A percentile compares a stretch with the other conserved stretches of the same genome.
These are phyloP conservation scores for Botryotinia globosa DNA, from an alignment of 2,329 filamentous ascomycete species.

Conservation along the genomic window DNA sequence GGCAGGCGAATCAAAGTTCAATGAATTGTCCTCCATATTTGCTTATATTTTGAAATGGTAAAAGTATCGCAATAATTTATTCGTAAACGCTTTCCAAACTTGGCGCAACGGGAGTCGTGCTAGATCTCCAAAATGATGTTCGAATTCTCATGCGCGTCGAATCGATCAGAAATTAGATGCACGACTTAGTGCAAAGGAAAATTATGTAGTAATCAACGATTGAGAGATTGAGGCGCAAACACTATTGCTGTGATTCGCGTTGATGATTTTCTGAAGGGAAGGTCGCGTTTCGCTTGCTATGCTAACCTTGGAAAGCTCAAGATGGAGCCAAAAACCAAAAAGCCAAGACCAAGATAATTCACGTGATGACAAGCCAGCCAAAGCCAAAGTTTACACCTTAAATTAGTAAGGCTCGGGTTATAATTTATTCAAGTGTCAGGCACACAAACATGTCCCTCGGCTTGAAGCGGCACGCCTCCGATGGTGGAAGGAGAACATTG, in stretches of 20 bases:
- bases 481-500: slow-evolving; percentile 14
- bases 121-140: slow-evolving; percentile 23
- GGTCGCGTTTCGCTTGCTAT: slow-evolving; percentile 18
- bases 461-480: slow-evolving; percentile 16
- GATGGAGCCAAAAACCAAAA: slow-evolving; percentile 17
- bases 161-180: not conserved
- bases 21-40: slow-evolving; percentile 57
- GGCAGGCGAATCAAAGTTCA: slow-evolving; percentile 56
- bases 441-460: slow-evolving; percentile 12
- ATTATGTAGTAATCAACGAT: slow-evolving; percentile 9
- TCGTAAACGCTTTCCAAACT: slow-evolving; percentile 13
- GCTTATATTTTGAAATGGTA: slow-evolving; percentile 21
- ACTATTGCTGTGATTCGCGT: slow-evolving; percentile 18
- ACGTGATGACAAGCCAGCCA: slow-evolving; percentile 5
- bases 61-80: slow-evolving; percentile 36
- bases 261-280: slow-evolving; percentile 19
- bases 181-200: not conserved
- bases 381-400: not conserved
- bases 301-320: slow-evolving; percentile 19
- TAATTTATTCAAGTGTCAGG: not conserved
- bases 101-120: slow-evolving; percentile 24
- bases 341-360: slow-evolving; percentile 10
- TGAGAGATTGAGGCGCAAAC: slow-evolving; percentile 19
- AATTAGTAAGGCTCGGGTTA: not conserved
- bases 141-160: slow-evolving; percentile 23